phyloP scores from a whole-genome alignment of 441 rosid species.

The Mallotus repandus region DNA sequence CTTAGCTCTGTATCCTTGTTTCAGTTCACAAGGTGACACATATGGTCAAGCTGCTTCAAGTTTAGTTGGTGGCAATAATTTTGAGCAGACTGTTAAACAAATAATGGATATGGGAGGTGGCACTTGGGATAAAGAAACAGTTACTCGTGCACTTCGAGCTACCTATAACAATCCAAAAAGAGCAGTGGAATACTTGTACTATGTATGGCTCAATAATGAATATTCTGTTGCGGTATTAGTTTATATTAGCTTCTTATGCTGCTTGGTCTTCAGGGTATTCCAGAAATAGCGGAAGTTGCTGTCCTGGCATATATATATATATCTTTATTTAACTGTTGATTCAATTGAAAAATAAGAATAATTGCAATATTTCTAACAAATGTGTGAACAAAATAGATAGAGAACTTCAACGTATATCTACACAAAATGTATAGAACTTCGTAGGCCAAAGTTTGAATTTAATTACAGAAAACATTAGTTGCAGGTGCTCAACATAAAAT shows the following conservation, averaged over 20 bases:
- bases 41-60: conserved; percentile 85
- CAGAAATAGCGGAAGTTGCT: conserved; percentile 78
- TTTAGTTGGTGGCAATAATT: conserved; percentile 62
- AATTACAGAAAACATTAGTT: too few species aligned
- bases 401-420: too few species aligned
- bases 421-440: too few species aligned
- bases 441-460: too few species aligned
- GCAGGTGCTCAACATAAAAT: too few species aligned
- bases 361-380: too few species aligned
- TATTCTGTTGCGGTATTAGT: conserved; percentile 8
- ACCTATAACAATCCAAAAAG: conserved; percentile 97
- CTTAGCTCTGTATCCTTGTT: conserved; percentile 20
- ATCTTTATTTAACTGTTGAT: too few species aligned
- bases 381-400: too few species aligned
- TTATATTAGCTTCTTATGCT: conserved; percentile 20
- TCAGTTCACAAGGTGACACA: conserved; percentile 58
- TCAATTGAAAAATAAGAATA: too few species aligned
- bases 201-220: conserved; percentile 45
- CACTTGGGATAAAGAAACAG: conserved; percentile 91
- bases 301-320: too few species aligned
- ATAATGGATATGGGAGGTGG: conserved; percentile 98
- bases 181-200: conserved; percentile 92
- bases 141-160: conserved; percentile 86
- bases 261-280: conserved; percentile 73
- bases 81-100: conserved; percentile 78